Conservation (phyloP, 768 basidiomycete genomes). For the Xerocomus brunneocitrinus region DNA sequence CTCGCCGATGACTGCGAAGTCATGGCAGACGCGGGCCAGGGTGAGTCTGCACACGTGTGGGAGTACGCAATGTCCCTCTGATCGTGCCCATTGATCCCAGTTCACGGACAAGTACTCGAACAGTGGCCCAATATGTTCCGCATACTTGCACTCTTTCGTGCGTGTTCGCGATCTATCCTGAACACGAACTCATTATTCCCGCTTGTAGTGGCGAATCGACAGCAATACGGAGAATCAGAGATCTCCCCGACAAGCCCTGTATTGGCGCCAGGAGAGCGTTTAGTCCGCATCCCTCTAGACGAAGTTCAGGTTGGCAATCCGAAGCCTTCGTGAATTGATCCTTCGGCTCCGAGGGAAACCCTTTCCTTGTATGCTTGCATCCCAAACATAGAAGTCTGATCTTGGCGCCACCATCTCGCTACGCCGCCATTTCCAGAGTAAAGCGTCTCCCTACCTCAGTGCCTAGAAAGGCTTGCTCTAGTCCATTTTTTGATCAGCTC, state of each 20-base stretch:
- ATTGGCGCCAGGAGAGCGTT: slow-evolving; percentile 46
- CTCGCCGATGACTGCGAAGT: slow-evolving; percentile 69
- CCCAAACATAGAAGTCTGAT: not conserved
- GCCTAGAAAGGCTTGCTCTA: not conserved
- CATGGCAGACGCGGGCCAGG: slow-evolving; percentile 74
- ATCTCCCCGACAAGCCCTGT: slow-evolving; percentile 16
- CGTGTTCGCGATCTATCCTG: slow-evolving; percentile 22
- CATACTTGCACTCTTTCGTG: slow-evolving; percentile 65
- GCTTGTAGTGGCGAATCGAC: slow-evolving; percentile 46
- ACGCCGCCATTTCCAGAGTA: not conserved
- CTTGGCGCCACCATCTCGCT: not conserved
- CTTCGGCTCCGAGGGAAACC: not conserved
- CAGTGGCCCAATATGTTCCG: slow-evolving; percentile 85
- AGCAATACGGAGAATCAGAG: slow-evolving; percentile 26
- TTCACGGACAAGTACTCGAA: slow-evolving; percentile 70
- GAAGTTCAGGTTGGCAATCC: slow-evolving; percentile 42
- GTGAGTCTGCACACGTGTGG: slow-evolving; percentile 31
- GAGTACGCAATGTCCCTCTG: not conserved
- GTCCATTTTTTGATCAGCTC: not conserved
- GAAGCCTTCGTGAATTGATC: slow-evolving; percentile 8
- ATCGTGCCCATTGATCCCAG: slow-evolving; percentile 31
- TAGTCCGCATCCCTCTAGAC: slow-evolving; percentile 73
- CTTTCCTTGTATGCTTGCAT: not conserved
- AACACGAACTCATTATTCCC: not conserved
- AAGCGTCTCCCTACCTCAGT: not conserved